These are phyloP conservation scores for Solanum commersonii DNA, from an alignment of 257 asterid genomes.

Conservation along the genomic window DNA sequence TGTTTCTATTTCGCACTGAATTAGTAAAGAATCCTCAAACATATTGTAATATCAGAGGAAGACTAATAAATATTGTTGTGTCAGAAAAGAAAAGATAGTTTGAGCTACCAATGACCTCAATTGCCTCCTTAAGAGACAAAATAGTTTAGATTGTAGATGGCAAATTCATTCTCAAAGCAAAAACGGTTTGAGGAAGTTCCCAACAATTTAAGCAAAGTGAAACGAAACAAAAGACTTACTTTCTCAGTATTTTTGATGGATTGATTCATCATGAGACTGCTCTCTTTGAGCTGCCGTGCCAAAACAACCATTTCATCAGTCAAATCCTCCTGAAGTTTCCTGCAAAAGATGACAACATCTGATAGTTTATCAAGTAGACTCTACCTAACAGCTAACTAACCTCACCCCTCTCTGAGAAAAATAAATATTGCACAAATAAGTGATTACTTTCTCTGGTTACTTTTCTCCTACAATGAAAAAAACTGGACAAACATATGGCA, in stretches of 20 bases:
- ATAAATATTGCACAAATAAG: neutral
- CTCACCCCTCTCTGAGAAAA: neutral
- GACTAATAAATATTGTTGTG: neutral
- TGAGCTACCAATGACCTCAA: neutral
- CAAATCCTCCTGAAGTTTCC: slow-evolving; percentile 87
- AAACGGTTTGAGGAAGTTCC: neutral
- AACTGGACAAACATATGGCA: neutral
- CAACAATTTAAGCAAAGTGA: neutral
- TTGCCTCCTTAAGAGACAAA: neutral
- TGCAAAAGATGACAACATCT: slow-evolving; percentile 15
- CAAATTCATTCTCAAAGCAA: neutral
- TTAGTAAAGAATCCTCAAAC: neutral
- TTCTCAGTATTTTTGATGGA: slow-evolving; percentile 79
- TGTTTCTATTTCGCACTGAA: neutral
- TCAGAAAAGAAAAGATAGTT: neutral
- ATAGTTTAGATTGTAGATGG: neutral
- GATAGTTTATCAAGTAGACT: neutral
- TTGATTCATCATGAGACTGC: slow-evolving; percentile 73
- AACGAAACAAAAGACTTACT: slow-evolving; percentile 24
- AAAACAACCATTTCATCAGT: slow-evolving; percentile 89
- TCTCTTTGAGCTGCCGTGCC: slow-evolving; percentile 86
- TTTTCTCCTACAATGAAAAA: neutral
- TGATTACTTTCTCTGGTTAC: neutral
- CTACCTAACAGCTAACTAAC: neutral
- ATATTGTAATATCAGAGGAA: neutral